These are phyloP conservation scores for Entrophospora sp. DNA, from an alignment of 192 early-diverging fungal species.

Conservation along the genomic window DNA sequence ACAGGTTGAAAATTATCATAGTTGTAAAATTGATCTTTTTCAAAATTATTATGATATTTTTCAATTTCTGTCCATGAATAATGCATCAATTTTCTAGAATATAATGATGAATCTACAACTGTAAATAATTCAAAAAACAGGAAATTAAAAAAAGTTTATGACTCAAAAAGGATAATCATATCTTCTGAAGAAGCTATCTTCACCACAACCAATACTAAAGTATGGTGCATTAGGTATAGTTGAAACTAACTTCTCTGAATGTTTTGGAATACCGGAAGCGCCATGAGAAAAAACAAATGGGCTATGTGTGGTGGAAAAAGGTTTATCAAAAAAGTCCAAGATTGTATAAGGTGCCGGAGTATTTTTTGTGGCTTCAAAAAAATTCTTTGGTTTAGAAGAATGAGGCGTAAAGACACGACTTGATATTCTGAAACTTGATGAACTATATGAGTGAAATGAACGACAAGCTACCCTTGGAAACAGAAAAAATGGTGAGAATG, in stretches of 20 bases:
- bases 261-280: constrained; percentile 44
- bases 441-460: too few relatives aligned
- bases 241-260: constrained; percentile 24
- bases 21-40: constrained; percentile 67
- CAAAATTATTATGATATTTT: constrained; percentile 75
- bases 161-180: constrained; percentile 40
- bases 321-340: too few relatives aligned
- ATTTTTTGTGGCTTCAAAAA: too few relatives aligned
- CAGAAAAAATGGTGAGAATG: too few relatives aligned
- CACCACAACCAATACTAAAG: constrained; percentile 67
- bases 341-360: too few relatives aligned
- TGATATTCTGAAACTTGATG: too few relatives aligned
- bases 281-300: constrained; percentile 39
- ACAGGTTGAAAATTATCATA: constrained; percentile 74
- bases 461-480: too few relatives aligned
- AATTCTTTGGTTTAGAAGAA: too few relatives aligned
- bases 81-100: constrained; percentile 91
- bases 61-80: constrained; percentile 75
- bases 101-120: constrained; percentile 87
- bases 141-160: not conserved
- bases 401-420: too few relatives aligned
- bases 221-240: constrained; percentile 42
- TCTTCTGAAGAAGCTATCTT: constrained; percentile 89
- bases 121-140: constrained; percentile 4
- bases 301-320: constrained; percentile 24